A percentile compares a stretch with the other conserved stretches of the same genome.
These are phyloP conservation scores for Galerina sulciceps DNA, from an alignment of 768 basidiomycete genomes.

Conservation along the genomic window DNA sequence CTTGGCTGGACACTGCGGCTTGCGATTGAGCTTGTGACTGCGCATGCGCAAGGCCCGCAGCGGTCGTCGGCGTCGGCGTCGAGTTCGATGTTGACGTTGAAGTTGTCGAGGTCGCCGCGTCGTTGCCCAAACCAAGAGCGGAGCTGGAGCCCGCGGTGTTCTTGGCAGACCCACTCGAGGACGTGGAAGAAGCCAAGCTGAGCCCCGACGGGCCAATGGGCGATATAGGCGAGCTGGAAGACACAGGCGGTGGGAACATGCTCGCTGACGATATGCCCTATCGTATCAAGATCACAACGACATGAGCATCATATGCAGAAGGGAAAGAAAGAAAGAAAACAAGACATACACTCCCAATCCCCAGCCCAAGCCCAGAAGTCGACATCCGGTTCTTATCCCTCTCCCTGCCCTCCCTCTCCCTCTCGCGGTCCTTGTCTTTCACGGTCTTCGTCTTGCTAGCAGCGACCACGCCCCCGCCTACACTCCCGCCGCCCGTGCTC, in stretches of 20 bases:
- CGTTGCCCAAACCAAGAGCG: background rate
- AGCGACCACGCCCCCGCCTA: background rate
- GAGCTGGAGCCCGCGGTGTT: background rate
- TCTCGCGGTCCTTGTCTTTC: background rate
- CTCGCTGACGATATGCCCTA: constrained; percentile 5
- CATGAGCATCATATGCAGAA: background rate
- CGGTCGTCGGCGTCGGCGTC: background rate
- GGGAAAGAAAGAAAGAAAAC: background rate
- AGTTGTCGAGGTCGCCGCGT: background rate
- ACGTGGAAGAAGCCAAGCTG: background rate
- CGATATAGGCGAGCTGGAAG: background rate
- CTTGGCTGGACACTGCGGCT: no score
- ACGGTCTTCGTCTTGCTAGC: background rate
- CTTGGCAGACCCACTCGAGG: background rate
- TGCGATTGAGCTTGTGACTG: no score
- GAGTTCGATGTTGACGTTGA: background rate
- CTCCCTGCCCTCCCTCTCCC: background rate
- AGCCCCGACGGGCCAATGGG: background rate
- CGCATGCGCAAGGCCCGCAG: background rate
- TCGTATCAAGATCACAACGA: background rate
- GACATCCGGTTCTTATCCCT: constrained; percentile 4
- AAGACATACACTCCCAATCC: constrained; percentile 5
- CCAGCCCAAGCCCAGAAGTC: background rate
- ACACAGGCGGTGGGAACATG: constrained; percentile 1
- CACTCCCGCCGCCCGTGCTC: constrained; percentile 17